Evolutionary conservation across 768 basidiomycete species (phyloP).

Genomic region (Auricularia auricula-judae): DNA sequence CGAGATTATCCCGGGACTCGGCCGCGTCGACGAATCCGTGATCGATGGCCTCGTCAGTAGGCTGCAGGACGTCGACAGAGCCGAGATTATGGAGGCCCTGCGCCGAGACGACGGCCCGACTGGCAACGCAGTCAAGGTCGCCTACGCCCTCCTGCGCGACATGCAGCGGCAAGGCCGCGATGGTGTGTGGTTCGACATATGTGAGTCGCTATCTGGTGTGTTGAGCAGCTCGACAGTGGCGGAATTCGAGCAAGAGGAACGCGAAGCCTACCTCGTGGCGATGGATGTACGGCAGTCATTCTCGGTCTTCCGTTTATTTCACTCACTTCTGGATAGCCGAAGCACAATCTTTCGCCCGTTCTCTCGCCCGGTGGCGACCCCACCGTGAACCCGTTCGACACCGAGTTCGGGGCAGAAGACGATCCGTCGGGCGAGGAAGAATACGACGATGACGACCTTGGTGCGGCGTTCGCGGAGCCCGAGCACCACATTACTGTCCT

Average conservation of each 20-base stretch:
- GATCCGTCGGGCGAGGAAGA: constrained; percentile 50
- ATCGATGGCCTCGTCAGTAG: constrained; percentile 68
- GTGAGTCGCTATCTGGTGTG: background rate
- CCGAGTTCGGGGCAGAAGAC: constrained; percentile 48
- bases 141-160: constrained; percentile 87
- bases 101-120: constrained; percentile 72
- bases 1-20: constrained; percentile 84
- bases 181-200: constrained; percentile 39
- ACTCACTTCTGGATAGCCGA: constrained; percentile 35
- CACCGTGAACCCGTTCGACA: constrained; percentile 71
- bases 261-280: constrained; percentile 66
- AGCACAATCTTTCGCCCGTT: constrained; percentile 55
- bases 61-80: constrained; percentile 65
- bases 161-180: constrained; percentile 76
- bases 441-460: constrained; percentile 15
- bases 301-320: constrained; percentile 3
- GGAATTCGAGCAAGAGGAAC: constrained; percentile 74
- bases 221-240: constrained; percentile 38
- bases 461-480: constrained; percentile 26
- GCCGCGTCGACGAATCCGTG: constrained; percentile 83
- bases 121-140: constrained; percentile 92
- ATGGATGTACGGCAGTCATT: constrained; percentile 54
- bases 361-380: constrained; percentile 46
- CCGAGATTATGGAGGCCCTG: constrained; percentile 82
- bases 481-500: constrained; percentile 75